Evolutionary conservation across 75 land plant genomes (phyloP).

Genomic region (Gnetum montanum): DNA sequence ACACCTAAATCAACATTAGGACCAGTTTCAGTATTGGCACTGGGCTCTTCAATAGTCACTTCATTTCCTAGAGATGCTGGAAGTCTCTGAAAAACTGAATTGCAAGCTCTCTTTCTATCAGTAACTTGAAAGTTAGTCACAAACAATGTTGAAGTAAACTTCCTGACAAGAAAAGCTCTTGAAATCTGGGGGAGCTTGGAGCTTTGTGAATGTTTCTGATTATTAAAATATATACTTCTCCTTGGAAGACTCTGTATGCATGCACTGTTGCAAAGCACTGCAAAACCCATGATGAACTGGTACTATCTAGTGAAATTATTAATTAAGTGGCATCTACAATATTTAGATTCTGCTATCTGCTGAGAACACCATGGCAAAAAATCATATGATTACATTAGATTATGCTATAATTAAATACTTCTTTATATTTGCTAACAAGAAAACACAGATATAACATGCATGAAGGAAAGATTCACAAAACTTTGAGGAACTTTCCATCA

Average conservation of each 20-base stretch:
- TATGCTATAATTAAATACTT: too few species aligned
- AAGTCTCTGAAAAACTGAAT: slow-evolving; percentile 1
- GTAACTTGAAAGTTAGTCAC: background rate
- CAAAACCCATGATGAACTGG: slow-evolving; percentile 1
- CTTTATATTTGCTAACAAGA: too few species aligned
- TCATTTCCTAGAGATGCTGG: slow-evolving; percentile 42
- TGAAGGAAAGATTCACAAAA: too few species aligned
- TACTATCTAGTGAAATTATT: background rate
- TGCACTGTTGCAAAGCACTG: slow-evolving; percentile 3
- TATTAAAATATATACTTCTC: background rate
- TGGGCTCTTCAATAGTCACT: slow-evolving; percentile 34
- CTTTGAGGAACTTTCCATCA: too few species aligned
- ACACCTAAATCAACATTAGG: slow-evolving; percentile 9
- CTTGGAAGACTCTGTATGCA: background rate
- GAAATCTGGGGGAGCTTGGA: background rate
- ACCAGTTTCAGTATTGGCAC: slow-evolving; percentile 12
- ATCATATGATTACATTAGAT: too few species aligned
- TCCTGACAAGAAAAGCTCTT: background rate
- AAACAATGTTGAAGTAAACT: background rate
- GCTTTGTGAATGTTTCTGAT: background rate
- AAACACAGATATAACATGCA: too few species aligned
- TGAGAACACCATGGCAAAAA: too few species aligned
- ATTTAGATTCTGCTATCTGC: too few species aligned
- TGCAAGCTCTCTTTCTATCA: background rate
- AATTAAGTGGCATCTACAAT: background rate